Conservation (phyloP, 2,329 filamentous ascomycete species). For the Magnaporthales sp. region DNA sequence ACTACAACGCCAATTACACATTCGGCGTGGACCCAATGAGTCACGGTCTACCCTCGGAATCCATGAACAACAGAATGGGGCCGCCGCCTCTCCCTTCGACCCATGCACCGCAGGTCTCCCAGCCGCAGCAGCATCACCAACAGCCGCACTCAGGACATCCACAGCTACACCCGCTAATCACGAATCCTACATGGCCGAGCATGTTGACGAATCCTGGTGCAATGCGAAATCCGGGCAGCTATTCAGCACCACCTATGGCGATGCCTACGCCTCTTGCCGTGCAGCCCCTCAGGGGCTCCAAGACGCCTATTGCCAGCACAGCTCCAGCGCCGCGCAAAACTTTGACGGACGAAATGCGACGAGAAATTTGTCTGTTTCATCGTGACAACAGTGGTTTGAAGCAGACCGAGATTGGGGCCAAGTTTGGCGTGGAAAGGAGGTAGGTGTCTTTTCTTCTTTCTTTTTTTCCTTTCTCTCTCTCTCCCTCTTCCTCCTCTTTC, state of each 20-base stretch:
- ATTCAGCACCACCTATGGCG: constrained; percentile 48
- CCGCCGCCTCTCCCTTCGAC: constrained; percentile 50
- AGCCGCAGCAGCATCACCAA: constrained; percentile 32
- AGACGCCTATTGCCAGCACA: constrained; percentile 34
- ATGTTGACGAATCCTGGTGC: constrained; percentile 63
- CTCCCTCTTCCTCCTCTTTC: background rate
- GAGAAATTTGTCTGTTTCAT: constrained; percentile 89
- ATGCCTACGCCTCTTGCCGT: constrained; percentile 47
- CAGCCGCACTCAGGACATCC: constrained; percentile 22
- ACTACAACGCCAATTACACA: constrained; percentile 53
- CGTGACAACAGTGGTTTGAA: constrained; percentile 84
- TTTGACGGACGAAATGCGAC: constrained; percentile 81
- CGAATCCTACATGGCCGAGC: constrained; percentile 68
- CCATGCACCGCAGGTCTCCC: constrained; percentile 22
- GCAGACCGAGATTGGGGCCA: constrained; percentile 91
- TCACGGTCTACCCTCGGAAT: constrained; percentile 39
- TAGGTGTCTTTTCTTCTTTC: constrained; percentile 30
- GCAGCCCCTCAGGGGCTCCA: constrained; percentile 35
- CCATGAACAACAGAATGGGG: constrained; percentile 38
- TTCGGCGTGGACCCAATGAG: constrained; percentile 44
- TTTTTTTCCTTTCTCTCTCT: background rate
- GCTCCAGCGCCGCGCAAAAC: constrained; percentile 70
- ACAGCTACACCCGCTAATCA: constrained; percentile 62
- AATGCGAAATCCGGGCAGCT: constrained; percentile 26
- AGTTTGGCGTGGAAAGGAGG: constrained; percentile 97